Conservation (phyloP, 78 protist species). For the Planoprotostelium fungivorum region DNA sequence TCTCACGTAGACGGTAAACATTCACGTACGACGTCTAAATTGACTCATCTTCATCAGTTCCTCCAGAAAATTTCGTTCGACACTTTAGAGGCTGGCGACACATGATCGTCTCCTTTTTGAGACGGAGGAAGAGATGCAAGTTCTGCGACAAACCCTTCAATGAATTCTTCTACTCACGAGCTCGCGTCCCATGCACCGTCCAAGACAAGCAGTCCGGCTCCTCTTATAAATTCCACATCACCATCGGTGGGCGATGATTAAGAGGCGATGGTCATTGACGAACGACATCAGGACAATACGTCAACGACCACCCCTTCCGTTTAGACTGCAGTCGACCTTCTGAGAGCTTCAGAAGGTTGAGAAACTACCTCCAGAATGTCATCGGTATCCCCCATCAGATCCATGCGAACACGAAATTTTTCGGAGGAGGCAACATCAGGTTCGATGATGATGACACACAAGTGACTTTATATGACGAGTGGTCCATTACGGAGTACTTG, state of each 20-base stretch:
- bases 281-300: neutral
- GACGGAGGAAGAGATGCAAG: neutral
- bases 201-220: neutral
- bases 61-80: neutral
- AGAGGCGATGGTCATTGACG: neutral
- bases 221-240: too few species aligned
- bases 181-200: neutral
- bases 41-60: neutral
- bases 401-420: neutral
- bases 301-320: neutral
- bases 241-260: neutral
- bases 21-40: neutral
- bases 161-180: neutral
- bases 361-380: neutral
- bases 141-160: neutral
- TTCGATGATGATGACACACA: neutral
- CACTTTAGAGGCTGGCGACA: neutral
- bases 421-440: neutral
- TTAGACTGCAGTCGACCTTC: neutral
- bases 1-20: neutral
- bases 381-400: neutral
- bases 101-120: neutral
- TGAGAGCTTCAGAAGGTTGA: neutral
- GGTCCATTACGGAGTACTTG: neutral
- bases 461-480: neutral